phyloP scores from a whole-genome alignment of 352 stramenopile species.

The Phytopythium vexans region DNA sequence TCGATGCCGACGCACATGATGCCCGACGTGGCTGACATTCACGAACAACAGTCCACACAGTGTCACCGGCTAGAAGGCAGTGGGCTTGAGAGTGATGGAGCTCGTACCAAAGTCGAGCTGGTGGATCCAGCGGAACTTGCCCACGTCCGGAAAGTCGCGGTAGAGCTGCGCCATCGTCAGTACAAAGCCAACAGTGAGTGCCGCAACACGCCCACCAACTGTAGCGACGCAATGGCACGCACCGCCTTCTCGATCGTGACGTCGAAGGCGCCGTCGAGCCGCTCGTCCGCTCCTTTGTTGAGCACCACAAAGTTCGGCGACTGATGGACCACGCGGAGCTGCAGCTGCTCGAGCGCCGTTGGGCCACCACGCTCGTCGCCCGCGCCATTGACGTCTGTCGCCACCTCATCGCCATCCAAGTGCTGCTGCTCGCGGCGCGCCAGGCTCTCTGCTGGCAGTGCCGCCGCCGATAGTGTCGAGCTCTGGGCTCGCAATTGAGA shows the following conservation, averaged over 20 bases:
- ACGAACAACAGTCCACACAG: neutral
- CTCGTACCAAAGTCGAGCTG: slow-evolving; percentile 84
- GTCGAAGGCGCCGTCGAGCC: slow-evolving; percentile 85
- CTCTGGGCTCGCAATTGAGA: too few relatives aligned
- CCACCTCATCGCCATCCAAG: slow-evolving; percentile 22
- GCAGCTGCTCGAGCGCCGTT: slow-evolving; percentile 43
- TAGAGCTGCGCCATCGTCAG: slow-evolving; percentile 33
- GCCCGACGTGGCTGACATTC: slow-evolving; percentile 66
- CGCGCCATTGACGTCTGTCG: neutral
- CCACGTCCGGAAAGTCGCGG: slow-evolving; percentile 66
- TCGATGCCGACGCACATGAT: slow-evolving; percentile 78
- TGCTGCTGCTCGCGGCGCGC: slow-evolving; percentile 52
- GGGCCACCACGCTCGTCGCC: slow-evolving; percentile 47
- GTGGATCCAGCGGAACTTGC: slow-evolving; percentile 88
- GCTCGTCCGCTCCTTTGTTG: slow-evolving; percentile 80
- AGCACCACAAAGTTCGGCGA: slow-evolving; percentile 65
- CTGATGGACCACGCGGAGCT: slow-evolving; percentile 48
- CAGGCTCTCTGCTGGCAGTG: neutral
- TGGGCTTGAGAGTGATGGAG: neutral
- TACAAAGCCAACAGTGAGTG: neutral
- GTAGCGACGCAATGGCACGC: slow-evolving; percentile 5
- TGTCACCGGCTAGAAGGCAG: neutral
- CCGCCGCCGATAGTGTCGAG: slow-evolving; percentile 4
- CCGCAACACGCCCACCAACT: neutral
- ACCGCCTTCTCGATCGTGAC: slow-evolving; percentile 89